phyloP scores from a whole-genome alignment of 2,329 filamentous ascomycete genomes.

The Diaporthe eres region DNA sequence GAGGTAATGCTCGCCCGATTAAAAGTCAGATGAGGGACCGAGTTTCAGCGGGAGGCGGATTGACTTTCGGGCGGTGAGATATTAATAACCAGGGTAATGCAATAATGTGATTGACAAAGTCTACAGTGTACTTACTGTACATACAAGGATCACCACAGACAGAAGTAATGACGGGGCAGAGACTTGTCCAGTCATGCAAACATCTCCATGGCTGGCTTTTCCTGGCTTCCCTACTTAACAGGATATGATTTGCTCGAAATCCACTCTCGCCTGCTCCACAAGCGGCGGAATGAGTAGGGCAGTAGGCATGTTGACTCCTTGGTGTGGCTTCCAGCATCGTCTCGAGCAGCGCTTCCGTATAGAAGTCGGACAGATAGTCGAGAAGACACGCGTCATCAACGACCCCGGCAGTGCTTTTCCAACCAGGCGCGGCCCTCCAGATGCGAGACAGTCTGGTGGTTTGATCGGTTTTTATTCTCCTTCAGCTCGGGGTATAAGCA shows the following conservation, averaged over 20 bases:
- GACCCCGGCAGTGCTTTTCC: too few relatives aligned
- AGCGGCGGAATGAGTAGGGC: too few relatives aligned
- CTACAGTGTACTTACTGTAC: not conserved
- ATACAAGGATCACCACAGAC: not conserved
- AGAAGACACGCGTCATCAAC: not conserved
- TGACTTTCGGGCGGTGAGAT: not conserved
- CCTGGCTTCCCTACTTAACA: not conserved
- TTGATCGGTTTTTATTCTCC: conserved; percentile 20
- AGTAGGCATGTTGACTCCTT: not conserved
- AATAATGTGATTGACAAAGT: conserved; percentile 7
- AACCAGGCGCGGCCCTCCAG: not conserved
- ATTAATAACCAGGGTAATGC: not conserved
- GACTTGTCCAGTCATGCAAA: not conserved
- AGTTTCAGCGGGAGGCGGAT: not conserved
- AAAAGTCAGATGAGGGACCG: not conserved
- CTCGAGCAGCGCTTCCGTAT: not conserved
- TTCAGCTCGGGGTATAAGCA: conserved; percentile 38
- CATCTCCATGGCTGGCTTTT: not conserved
- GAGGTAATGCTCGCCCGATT: not conserved
- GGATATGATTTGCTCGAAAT: too few relatives aligned
- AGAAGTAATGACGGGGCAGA: not conserved
- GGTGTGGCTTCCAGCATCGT: too few relatives aligned
- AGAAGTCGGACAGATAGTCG: not conserved
- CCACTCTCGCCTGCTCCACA: too few relatives aligned
- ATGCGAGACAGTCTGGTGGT: not conserved